These are phyloP conservation scores for Trichoderma citrinoviride DNA, from an alignment of 2,329 filamentous ascomycete genomes.

Conservation along the genomic window DNA sequence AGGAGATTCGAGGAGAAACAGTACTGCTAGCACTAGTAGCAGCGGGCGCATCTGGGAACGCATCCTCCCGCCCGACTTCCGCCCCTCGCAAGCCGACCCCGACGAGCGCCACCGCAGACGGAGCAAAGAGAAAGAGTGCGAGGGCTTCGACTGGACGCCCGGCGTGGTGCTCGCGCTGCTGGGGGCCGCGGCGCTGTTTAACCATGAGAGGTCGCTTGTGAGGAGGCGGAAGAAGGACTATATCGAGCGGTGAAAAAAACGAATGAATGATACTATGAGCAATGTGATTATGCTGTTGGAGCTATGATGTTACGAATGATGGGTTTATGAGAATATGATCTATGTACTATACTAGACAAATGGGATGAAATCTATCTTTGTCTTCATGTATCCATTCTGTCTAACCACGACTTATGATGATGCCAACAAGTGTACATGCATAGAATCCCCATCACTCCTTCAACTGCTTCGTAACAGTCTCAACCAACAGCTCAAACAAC, in stretches of 20 bases:
- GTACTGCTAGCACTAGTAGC: background rate
- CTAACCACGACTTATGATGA: too few relatives aligned
- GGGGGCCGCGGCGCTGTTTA: conserved; percentile 21
- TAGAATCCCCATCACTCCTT: conserved; percentile 5
- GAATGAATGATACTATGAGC: background rate
- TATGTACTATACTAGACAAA: background rate
- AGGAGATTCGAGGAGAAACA: background rate
- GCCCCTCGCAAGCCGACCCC: conserved; percentile 16
- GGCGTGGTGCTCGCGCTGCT: conserved; percentile 19
- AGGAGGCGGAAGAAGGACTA: conserved; percentile 18
- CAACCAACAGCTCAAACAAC: conserved; percentile 72
- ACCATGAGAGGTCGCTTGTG: conserved; percentile 16
- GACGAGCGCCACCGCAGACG: conserved; percentile 1
- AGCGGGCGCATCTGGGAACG: background rate
- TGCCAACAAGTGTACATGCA: too few relatives aligned
- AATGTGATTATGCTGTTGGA: too few relatives aligned
- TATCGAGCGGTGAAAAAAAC: background rate
- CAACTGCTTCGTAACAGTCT: conserved; percentile 56
- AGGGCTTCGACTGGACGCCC: conserved; percentile 21
- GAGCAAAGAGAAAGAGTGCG: conserved; percentile 18
- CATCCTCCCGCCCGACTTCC: background rate
- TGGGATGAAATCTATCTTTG: background rate
- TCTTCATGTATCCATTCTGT: too few relatives aligned
- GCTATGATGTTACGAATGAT: background rate
- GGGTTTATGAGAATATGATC: background rate